Evolutionary conservation across 768 basidiomycete species (phyloP).

Genomic region (Termitomyces bulborhizus): DNA sequence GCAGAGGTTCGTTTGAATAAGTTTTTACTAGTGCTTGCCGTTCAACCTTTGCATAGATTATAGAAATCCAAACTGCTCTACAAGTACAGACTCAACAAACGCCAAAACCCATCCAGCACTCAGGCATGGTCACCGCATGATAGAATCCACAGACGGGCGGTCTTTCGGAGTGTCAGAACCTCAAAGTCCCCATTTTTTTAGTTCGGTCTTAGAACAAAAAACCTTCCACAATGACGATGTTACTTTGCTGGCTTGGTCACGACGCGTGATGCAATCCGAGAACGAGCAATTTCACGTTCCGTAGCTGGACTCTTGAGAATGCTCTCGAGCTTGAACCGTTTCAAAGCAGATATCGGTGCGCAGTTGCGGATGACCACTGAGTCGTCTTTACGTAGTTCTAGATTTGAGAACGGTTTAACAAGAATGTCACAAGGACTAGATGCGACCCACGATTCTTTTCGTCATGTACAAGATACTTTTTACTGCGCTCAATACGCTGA

Average conservation of each 20-base stretch:
- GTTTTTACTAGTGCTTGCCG: neutral
- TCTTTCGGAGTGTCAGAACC: neutral
- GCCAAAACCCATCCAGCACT: slow-evolving; percentile 5
- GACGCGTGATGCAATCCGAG: slow-evolving; percentile 14
- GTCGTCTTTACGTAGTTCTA: slow-evolving; percentile 65
- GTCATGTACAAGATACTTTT: slow-evolving; percentile 77
- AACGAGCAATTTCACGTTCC: slow-evolving; percentile 41
- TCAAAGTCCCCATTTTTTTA: neutral
- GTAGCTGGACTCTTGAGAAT: slow-evolving; percentile 64
- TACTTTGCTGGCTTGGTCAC: slow-evolving; percentile 6
- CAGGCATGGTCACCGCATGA: slow-evolving; percentile 7
- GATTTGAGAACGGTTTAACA: slow-evolving; percentile 2
- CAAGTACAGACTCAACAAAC: slow-evolving; percentile 28
- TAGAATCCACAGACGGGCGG: neutral
- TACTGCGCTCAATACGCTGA: slow-evolving; percentile 69
- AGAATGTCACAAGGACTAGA: neutral
- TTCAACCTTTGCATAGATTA: slow-evolving; percentile 39
- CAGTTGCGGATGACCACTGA: slow-evolving; percentile 76
- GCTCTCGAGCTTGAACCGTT: slow-evolving; percentile 67
- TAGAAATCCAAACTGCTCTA: slow-evolving; percentile 58
- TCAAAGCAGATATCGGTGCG: slow-evolving; percentile 72
- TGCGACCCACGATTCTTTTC: slow-evolving; percentile 54
- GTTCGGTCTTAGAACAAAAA: neutral
- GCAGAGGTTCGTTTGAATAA: slow-evolving; percentile 50
- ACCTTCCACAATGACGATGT: neutral